A percentile compares a stretch with the other conserved stretches of the same genome.
Conservation (phyloP, 345 rosid species). For the Pistacia integerrima region DNA sequence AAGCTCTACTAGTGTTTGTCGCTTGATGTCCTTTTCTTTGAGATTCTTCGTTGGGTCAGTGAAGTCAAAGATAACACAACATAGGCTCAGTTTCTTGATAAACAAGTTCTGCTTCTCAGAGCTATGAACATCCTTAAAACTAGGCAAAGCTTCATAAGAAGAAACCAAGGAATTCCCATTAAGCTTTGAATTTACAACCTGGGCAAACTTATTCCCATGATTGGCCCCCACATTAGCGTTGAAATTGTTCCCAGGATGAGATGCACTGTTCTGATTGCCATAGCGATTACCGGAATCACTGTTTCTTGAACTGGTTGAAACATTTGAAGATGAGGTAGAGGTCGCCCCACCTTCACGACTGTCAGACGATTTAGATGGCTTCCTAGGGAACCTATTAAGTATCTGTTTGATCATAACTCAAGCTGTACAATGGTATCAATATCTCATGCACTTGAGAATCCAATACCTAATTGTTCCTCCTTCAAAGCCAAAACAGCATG, state of each 20-base stretch:
- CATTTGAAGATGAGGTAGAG: slow-evolving; percentile 40
- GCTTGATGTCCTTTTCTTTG: slow-evolving; percentile 76
- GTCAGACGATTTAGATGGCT: slow-evolving; percentile 57
- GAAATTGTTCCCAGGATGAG: slow-evolving; percentile 30
- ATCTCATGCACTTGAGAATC: slow-evolving; percentile 19
- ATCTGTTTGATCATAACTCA: slow-evolving; percentile 60
- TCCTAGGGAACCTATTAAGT: slow-evolving; percentile 60
- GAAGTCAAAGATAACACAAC: slow-evolving; percentile 73
- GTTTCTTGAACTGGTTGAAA: slow-evolving; percentile 43
- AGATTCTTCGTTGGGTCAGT: slow-evolving; percentile 60
- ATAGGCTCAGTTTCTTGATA: slow-evolving; percentile 55
- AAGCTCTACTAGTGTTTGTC: slow-evolving; percentile 76
- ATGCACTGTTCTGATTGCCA: slow-evolving; percentile 30
- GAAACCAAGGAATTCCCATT: slow-evolving; percentile 44
- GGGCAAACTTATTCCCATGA: slow-evolving; percentile 47
- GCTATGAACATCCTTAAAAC: slow-evolving; percentile 70
- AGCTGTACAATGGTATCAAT: neutral
- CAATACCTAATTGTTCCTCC: slow-evolving; percentile 12
- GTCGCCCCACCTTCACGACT: slow-evolving; percentile 55
- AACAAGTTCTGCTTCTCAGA: slow-evolving; percentile 73
- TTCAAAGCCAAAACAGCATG: slow-evolving; percentile 21
- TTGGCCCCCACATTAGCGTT: slow-evolving; percentile 32
- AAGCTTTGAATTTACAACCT: slow-evolving; percentile 44
- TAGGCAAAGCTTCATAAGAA: slow-evolving; percentile 67
- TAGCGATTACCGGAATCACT: slow-evolving; percentile 36